Conservation (phyloP, 805 yeast genomes). For the Torulaspora franciscae region DNA sequence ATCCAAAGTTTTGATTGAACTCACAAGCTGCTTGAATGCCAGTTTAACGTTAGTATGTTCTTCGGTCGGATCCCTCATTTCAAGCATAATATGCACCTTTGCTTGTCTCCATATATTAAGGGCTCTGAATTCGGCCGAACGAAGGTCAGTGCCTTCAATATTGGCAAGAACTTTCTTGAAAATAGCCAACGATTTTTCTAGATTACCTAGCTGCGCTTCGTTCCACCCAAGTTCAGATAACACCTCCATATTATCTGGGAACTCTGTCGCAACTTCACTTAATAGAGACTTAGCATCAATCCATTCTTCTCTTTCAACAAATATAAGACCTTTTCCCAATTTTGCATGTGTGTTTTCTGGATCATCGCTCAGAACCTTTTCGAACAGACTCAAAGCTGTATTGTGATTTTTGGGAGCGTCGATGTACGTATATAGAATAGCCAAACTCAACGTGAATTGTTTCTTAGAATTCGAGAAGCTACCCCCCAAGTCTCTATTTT, state of each 20-base stretch:
- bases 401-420: conserved; percentile 88
- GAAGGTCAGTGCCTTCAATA: conserved; percentile 48
- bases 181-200: conserved; percentile 41
- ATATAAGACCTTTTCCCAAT: conserved; percentile 77
- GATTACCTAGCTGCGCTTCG: conserved; percentile 48
- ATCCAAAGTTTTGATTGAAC: conserved; percentile 58
- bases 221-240: conserved; percentile 77
- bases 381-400: conserved; percentile 68
- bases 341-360: conserved; percentile 54
- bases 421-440: conserved; percentile 70
- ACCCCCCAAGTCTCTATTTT: conserved; percentile 45
- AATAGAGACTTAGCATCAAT: conserved; percentile 52
- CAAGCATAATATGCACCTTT: conserved; percentile 45
- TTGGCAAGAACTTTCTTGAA: conserved; percentile 27
- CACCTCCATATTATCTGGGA: conserved; percentile 56
- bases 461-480: conserved; percentile 48
- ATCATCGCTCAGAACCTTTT: conserved; percentile 47
- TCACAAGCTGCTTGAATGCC: conserved; percentile 56
- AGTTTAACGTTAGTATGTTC: conserved; percentile 34
- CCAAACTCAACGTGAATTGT: conserved; percentile 61
- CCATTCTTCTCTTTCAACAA: conserved; percentile 58
- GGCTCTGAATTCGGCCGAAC: conserved; percentile 55
- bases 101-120: conserved; percentile 69
- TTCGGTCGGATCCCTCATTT: conserved; percentile 22
- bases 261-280: conserved; percentile 42